A percentile compares a stretch with the other conserved stretches of the same genome.
Evolutionary conservation across 208 protist species (phyloP).

Genomic region (Trypanosoma avium): DNA sequence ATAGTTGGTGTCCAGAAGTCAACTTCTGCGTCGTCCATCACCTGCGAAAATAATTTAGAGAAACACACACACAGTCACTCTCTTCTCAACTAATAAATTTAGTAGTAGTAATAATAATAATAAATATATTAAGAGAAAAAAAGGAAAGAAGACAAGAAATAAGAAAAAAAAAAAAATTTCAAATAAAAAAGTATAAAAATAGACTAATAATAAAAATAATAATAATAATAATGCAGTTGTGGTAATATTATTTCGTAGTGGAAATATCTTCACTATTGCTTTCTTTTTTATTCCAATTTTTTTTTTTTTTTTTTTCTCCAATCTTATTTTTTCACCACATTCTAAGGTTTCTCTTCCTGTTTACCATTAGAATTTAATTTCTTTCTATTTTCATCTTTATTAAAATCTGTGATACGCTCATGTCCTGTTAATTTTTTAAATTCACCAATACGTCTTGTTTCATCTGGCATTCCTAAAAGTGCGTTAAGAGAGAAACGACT

Average conservation of each 20-base stretch:
- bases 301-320: slow-evolving; percentile 1
- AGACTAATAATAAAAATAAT: too few relatives aligned
- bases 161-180: slow-evolving; percentile 4
- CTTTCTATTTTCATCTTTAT: not conserved
- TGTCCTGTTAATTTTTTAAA: slow-evolving; percentile 76
- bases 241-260: too few relatives aligned
- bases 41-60: not conserved
- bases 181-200: too few relatives aligned
- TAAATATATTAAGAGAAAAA: slow-evolving; percentile 5
- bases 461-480: slow-evolving; percentile 77
- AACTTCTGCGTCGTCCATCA: slow-evolving; percentile 22
- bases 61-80: not conserved
- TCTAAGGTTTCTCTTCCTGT: slow-evolving; percentile 6
- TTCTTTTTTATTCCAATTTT: too few relatives aligned
- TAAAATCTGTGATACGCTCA: slow-evolving; percentile 29
- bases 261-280: too few relatives aligned
- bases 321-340: slow-evolving; percentile 8
- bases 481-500: slow-evolving; percentile 77
- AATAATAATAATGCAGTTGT: too few relatives aligned
- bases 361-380: not conserved
- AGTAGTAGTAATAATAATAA: slow-evolving; percentile 7
- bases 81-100: not conserved
- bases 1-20: slow-evolving; percentile 86
- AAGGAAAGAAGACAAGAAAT: slow-evolving; percentile 15
- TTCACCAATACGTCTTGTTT: slow-evolving; percentile 74